These are phyloP conservation scores for Zygosaccharomyces kombuchaensis DNA, from an alignment of 805 yeast genomes.

Conservation along the genomic window DNA sequence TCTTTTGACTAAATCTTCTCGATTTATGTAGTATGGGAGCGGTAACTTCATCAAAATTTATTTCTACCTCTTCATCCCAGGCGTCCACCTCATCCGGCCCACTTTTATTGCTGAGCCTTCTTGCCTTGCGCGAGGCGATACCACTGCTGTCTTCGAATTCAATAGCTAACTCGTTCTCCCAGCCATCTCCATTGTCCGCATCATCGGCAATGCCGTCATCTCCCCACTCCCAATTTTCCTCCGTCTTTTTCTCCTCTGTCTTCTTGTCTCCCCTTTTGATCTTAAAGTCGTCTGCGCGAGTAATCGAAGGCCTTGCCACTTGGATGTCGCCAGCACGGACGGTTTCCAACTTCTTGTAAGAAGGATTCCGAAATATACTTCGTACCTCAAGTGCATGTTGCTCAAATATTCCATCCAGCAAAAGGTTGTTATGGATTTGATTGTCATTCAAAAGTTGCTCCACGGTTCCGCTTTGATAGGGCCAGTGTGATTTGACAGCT, in stretches of 20 bases:
- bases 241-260: conserved; percentile 1
- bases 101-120: conserved; percentile 9
- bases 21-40: not conserved
- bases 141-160: not conserved
- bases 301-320: not conserved
- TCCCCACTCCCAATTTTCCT: conserved; percentile 27
- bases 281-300: not conserved
- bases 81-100: conserved; percentile 21
- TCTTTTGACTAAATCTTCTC: conserved; percentile 2
- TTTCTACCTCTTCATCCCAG: conserved; percentile 23
- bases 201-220: conserved; percentile 19
- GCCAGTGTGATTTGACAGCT: conserved; percentile 14
- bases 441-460: conserved; percentile 20
- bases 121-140: not conserved
- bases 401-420: conserved; percentile 26
- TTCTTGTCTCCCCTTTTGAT: not conserved
- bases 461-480: conserved; percentile 17
- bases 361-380: conserved; percentile 12
- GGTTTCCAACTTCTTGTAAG: conserved; percentile 9
- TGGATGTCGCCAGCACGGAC: not conserved
- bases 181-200: conserved; percentile 3
- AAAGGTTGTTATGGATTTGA: conserved; percentile 22
- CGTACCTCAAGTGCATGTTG: conserved; percentile 17
- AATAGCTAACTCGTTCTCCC: conserved; percentile 10
- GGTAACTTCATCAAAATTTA: conserved; percentile 16